These are phyloP conservation scores for Plenodomus biglobosus DNA, from an alignment of 2,329 filamentous ascomycete genomes.

Conservation along the genomic window DNA sequence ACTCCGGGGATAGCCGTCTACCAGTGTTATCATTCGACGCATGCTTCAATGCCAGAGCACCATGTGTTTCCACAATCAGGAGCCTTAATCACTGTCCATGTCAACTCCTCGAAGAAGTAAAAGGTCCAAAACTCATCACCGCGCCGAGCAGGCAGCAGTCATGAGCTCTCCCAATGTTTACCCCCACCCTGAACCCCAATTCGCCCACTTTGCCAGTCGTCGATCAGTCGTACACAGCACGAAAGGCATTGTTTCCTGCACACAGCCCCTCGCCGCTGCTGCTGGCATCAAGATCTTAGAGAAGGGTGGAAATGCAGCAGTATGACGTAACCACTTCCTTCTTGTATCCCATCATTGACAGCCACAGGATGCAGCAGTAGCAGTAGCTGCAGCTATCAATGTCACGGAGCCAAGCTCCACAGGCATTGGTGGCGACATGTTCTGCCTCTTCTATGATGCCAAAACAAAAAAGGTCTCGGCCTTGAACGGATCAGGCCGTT, in stretches of 20 bases:
- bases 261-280: conserved; percentile 84
- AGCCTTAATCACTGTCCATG: conserved; percentile 7
- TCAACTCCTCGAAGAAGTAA: conserved; percentile 16
- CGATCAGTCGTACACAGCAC: conserved; percentile 92
- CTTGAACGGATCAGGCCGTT: conserved; percentile 90
- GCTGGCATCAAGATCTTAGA: conserved; percentile 84
- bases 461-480: conserved; percentile 78
- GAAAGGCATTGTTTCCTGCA: conserved; percentile 85
- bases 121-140: conserved; percentile 10
- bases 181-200: conserved; percentile 53
- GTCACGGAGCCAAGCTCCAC: conserved; percentile 91
- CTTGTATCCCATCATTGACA: conserved; percentile 1
- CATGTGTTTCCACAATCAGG: background rate
- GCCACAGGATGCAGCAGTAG: conserved; percentile 85
- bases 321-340: conserved; percentile 52
- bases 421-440: conserved; percentile 96
- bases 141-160: conserved; percentile 7
- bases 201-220: conserved; percentile 72
- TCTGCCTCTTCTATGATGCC: conserved; percentile 89
- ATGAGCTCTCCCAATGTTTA: conserved; percentile 48
- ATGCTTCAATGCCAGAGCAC: conserved; percentile 9
- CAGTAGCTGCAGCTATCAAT: conserved; percentile 88
- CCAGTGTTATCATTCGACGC: conserved; percentile 10
- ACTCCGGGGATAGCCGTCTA: conserved; percentile 36
- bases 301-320: conserved; percentile 88